Conservation (phyloP, 306 rosid genomes). For the Oemleria cerasiformis region DNA sequence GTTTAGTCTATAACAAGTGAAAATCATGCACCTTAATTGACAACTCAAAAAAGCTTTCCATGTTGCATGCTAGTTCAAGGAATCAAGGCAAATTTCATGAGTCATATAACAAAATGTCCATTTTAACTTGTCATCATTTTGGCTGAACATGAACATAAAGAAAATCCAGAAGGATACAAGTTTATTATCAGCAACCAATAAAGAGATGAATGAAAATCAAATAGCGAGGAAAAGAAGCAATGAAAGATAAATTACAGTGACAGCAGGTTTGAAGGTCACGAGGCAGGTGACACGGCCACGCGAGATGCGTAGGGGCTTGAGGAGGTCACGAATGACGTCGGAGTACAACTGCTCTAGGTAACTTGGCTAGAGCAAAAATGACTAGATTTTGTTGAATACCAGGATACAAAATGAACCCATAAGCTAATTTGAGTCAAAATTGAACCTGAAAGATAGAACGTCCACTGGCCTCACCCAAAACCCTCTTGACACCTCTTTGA, state of each 20-base stretch:
- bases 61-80: too few species aligned
- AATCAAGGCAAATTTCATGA: too few species aligned
- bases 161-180: too few species aligned
- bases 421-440: background rate
- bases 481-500: too few species aligned
- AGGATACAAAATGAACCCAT: slow-evolving; percentile 3
- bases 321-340: slow-evolving; percentile 23
- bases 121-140: too few species aligned
- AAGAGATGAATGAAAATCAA: background rate
- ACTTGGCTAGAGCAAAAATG: too few species aligned
- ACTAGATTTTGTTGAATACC: background rate
- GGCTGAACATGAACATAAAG: too few species aligned
- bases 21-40: too few species aligned
- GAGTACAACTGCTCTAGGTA: too few species aligned
- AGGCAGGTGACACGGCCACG: slow-evolving; percentile 44
- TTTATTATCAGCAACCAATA: slow-evolving; percentile 10
- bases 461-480: slow-evolving; percentile 62
- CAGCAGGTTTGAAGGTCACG: slow-evolving; percentile 32
- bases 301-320: slow-evolving; percentile 22
- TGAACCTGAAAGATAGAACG: slow-evolving; percentile 82
- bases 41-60: too few species aligned
- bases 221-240: background rate
- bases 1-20: too few species aligned
- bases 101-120: too few species aligned
- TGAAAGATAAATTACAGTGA: slow-evolving; percentile 24